Conservation (phyloP, 1,139 yeast genomes). For the Pichia sp. region DNA sequence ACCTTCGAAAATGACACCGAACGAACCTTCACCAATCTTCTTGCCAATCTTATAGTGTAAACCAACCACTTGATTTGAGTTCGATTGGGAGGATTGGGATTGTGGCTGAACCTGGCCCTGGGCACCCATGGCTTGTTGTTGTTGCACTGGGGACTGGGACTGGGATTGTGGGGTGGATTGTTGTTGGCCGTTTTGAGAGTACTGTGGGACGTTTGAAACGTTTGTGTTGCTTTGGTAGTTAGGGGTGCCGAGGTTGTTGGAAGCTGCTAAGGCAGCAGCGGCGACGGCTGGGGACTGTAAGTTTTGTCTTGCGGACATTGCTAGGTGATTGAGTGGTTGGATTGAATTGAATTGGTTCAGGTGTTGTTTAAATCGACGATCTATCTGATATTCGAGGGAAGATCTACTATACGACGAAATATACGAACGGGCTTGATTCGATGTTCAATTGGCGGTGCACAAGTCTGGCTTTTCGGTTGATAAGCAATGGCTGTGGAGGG, state of each 20-base stretch:
- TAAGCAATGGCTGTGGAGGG: too few species aligned
- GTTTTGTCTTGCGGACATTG: constrained; percentile 23
- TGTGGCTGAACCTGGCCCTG: constrained; percentile 1
- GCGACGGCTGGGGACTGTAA: constrained; percentile 30
- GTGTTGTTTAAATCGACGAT: too few species aligned
- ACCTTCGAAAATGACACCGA: constrained; percentile 82
- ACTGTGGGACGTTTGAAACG: constrained; percentile 29
- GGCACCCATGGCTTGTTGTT: too few species aligned
- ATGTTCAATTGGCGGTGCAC: too few species aligned
- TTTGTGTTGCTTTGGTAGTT: constrained; percentile 24
- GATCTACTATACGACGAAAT: background rate
- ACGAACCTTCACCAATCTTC: constrained; percentile 84
- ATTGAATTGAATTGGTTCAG: too few species aligned
- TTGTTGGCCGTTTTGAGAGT: constrained; percentile 17
- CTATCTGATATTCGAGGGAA: background rate
- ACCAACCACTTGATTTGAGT: constrained; percentile 60
- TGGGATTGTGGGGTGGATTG: background rate
- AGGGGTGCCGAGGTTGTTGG: constrained; percentile 21
- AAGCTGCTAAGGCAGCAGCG: constrained; percentile 31
- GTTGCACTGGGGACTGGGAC: constrained; percentile 5
- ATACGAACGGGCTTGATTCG: background rate
- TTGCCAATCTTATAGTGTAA: constrained; percentile 79
- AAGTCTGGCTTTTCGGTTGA: too few species aligned
- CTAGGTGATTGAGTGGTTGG: too few species aligned
- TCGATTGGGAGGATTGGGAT: constrained; percentile 11